These are phyloP conservation scores for Bacterosira constricta DNA, from an alignment of 108 stramenopile species.

Conservation along the genomic window DNA sequence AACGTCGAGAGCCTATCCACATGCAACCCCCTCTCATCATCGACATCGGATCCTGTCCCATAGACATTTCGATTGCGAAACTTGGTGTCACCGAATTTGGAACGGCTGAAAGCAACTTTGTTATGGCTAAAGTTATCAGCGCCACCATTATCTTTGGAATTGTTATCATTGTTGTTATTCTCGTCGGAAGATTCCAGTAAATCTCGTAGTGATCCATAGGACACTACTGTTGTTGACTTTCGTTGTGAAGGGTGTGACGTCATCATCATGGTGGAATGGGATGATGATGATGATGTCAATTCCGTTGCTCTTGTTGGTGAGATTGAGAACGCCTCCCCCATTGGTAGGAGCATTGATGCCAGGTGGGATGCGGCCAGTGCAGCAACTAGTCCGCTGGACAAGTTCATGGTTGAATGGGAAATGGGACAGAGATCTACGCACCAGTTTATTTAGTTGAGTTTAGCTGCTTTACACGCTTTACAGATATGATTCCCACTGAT, in stretches of 20 bases:
- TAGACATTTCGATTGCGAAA: constrained; percentile 1
- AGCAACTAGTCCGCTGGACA: too few species aligned
- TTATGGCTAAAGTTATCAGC: constrained; percentile 4
- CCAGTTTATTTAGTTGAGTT: too few species aligned
- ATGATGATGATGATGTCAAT: background rate
- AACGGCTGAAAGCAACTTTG: constrained; percentile 3
- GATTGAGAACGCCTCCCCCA: constrained; percentile 9
- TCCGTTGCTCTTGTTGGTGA: background rate
- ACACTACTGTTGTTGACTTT: background rate
- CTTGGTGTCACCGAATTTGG: constrained; percentile 14
- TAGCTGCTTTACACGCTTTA: too few species aligned
- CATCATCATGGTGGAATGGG: background rate
- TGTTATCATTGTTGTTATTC: background rate
- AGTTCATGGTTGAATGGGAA: too few species aligned
- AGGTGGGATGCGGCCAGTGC: background rate
- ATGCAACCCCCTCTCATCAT: constrained; percentile 24
- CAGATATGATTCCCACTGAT: too few species aligned
- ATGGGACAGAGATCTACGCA: too few species aligned
- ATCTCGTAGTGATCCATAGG: constrained; percentile 25
- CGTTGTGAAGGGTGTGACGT: background rate
- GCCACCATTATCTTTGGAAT: background rate
- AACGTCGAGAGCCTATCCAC: constrained; percentile 9
- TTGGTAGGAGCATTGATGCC: background rate
- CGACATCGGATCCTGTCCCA: background rate
- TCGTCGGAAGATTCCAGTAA: background rate